Conservation (phyloP, 257 asterid genomes). For the Jasminum sambac region DNA sequence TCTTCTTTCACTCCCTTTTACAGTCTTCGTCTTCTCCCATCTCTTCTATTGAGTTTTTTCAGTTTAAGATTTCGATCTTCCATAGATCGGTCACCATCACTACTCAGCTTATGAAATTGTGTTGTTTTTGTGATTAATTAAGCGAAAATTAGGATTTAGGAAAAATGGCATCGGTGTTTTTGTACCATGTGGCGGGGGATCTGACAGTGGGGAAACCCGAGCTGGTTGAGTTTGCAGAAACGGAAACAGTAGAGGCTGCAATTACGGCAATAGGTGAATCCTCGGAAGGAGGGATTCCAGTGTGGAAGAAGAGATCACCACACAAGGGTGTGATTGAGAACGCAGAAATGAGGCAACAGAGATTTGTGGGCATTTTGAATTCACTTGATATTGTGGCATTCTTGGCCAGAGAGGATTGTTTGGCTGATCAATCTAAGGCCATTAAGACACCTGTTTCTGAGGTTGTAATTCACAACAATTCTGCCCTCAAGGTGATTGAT, state of each 20-base stretch:
- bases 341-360: conserved; percentile 70
- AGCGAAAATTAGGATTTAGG: too few relatives aligned
- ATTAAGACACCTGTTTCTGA: conserved; percentile 81
- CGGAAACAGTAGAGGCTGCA: conserved; percentile 85
- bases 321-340: conserved; percentile 55
- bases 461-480: conserved; percentile 59
- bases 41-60: background rate
- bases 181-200: conserved; percentile 97
- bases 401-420: conserved; percentile 67
- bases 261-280: conserved; percentile 81
- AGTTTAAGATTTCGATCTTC: background rate
- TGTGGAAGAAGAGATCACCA: conserved; percentile 85
- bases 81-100: background rate
- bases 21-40: conserved; percentile 7
- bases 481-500: conserved; percentile 82
- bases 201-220: conserved; percentile 99
- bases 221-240: conserved; percentile 74
- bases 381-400: conserved; percentile 84
- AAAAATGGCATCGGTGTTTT: conserved; percentile 80
- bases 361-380: conserved; percentile 88
- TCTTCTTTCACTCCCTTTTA: conserved; percentile 57
- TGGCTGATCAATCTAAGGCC: conserved; percentile 75
- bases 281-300: conserved; percentile 85
- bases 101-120: background rate
- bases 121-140: too few relatives aligned